Evolutionary conservation across 129 eudicot genomes (phyloP).

Genomic region (Glebionis coronaria): DNA sequence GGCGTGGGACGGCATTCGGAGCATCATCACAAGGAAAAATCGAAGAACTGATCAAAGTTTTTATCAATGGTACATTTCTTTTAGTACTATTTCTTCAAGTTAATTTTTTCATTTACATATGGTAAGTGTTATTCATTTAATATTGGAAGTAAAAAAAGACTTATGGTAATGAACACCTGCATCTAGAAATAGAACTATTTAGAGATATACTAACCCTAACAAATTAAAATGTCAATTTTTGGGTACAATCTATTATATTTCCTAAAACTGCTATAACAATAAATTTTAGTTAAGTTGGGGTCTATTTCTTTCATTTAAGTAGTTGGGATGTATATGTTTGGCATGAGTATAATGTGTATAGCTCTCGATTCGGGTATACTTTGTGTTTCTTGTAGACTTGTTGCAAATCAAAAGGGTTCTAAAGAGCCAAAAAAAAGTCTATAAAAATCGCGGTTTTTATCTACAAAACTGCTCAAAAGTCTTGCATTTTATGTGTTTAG

Average conservation of each 20-base stretch:
- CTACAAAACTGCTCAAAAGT: not conserved
- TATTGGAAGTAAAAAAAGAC: slow-evolving; percentile 11
- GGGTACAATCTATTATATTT: slow-evolving; percentile 22
- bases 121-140: slow-evolving; percentile 6
- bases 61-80: slow-evolving; percentile 8
- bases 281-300: not conserved
- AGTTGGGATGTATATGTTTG: no score
- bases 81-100: not conserved
- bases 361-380: no score
- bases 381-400: no score
- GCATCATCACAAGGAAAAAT: slow-evolving; percentile 53
- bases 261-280: slow-evolving; percentile 15
- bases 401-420: no score
- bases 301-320: no score
- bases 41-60: slow-evolving; percentile 42
- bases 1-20: slow-evolving; percentile 50
- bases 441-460: not conserved
- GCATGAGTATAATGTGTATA: no score
- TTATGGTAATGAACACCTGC: slow-evolving; percentile 6
- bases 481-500: not conserved
- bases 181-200: slow-evolving; percentile 22
- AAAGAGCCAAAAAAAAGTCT: no score
- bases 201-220: slow-evolving; percentile 16
- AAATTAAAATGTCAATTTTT: slow-evolving; percentile 10
- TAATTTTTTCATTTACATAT: not conserved